A percentile compares a stretch with the other conserved stretches of the same genome.
Conservation (phyloP, 2,329 filamentous ascomycete genomes). For the Ambrosiella beaveri region DNA sequence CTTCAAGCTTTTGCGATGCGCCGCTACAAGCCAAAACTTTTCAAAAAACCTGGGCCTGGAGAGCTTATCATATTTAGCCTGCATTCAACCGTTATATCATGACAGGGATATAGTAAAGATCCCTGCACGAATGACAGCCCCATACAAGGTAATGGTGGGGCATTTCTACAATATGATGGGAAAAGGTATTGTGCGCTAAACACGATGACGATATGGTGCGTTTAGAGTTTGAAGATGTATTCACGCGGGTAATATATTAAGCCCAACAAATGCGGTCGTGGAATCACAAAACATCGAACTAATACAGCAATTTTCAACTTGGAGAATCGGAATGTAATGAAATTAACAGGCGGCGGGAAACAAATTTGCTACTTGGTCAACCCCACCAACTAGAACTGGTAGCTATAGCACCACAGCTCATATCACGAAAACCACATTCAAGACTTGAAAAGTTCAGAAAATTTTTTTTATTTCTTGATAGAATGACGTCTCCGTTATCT, state of each 20-base stretch:
- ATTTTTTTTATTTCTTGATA: slow-evolving; percentile 6
- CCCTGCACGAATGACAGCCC: neutral
- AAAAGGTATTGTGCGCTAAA: neutral
- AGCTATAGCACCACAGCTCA: neutral
- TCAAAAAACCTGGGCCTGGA: slow-evolving; percentile 12
- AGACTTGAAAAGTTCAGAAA: neutral
- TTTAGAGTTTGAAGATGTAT: neutral
- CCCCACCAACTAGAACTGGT: too few species aligned
- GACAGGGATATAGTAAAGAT: neutral
- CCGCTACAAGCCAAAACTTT: slow-evolving; percentile 15
- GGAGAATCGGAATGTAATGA: too few species aligned
- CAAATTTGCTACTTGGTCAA: too few species aligned
- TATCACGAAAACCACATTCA: neutral
- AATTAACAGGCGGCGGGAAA: too few species aligned
- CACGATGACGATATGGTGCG: neutral
- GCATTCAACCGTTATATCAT: slow-evolving; percentile 7
- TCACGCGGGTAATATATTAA: neutral
- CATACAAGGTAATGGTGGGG: neutral
- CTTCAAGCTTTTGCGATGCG: slow-evolving; percentile 3
- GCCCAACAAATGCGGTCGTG: too few species aligned
- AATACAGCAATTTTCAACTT: too few species aligned
- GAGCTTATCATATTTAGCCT: slow-evolving; percentile 11
- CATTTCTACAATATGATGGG: neutral
- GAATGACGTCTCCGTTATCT: slow-evolving; percentile 5
- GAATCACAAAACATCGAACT: too few species aligned